These are phyloP conservation scores for Globisporangium cystogenes DNA, from an alignment of 352 stramenopile genomes.

Conservation along the genomic window DNA sequence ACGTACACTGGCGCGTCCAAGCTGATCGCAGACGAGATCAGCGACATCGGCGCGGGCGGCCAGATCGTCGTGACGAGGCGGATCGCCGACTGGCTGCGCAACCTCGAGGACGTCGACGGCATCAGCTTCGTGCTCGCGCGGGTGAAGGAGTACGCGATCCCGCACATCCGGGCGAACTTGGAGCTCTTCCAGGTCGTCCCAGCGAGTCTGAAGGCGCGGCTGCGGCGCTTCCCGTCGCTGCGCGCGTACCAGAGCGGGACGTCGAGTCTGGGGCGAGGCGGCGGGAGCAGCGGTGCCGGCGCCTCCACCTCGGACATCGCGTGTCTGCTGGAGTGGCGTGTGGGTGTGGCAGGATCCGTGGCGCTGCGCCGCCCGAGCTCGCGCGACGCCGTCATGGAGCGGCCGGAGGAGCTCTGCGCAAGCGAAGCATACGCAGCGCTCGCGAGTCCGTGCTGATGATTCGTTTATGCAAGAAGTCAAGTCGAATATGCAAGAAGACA, in stretches of 20 bases:
- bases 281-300: neutral
- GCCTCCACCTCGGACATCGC: neutral
- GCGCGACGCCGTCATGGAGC: neutral
- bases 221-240: conserved; percentile 1
- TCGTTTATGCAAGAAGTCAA: neutral
- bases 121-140: neutral
- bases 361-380: neutral
- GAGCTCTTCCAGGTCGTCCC: neutral
- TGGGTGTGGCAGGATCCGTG: neutral
- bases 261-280: neutral
- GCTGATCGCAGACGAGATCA: conserved; percentile 52
- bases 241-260: neutral
- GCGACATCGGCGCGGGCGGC: conserved; percentile 55
- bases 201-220: neutral
- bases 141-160: conserved; percentile 13
- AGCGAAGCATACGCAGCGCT: neutral
- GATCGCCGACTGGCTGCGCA: conserved; percentile 39
- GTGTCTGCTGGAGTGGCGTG: conserved; percentile 3
- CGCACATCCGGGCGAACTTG: conserved; percentile 28
- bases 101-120: conserved; percentile 15
- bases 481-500: neutral
- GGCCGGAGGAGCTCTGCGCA: neutral
- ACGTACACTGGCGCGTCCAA: conserved; percentile 65
- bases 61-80: conserved; percentile 64
- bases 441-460: neutral